Percentiles rank a stretch among this genome's conserved stretches.
Conservation (phyloP, 306 rosid genomes). For the Cucumis cinereus region DNA sequence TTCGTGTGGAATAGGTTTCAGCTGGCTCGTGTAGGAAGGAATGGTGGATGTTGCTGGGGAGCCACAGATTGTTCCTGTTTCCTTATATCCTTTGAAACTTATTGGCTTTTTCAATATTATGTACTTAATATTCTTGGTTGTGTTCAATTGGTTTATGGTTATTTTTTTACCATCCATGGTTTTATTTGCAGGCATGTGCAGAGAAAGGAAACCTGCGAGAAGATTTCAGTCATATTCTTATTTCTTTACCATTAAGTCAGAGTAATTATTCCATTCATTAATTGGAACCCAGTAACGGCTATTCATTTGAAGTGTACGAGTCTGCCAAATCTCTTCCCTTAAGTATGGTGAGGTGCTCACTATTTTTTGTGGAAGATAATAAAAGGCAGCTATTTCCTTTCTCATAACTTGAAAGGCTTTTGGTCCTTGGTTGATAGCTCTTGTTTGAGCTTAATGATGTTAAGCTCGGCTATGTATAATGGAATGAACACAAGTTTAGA, state of each 20-base stretch:
- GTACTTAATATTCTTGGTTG: background rate
- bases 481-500: background rate
- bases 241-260: background rate
- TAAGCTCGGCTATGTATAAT: background rate
- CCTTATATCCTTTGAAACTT: background rate
- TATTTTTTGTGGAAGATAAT: background rate
- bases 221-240: background rate
- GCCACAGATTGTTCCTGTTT: background rate
- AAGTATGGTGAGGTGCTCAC: background rate
- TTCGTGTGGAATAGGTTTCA: background rate
- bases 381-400: background rate
- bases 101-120: background rate
- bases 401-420: background rate
- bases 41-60: background rate
- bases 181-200: slow-evolving; percentile 5
- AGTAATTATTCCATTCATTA: background rate
- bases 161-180: background rate
- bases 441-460: background rate
- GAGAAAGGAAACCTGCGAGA: background rate
- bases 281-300: background rate
- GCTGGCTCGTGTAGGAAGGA: background rate
- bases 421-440: background rate
- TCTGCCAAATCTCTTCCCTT: background rate
- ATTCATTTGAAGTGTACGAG: background rate
- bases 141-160: background rate